Evolutionary conservation across 2,329 filamentous ascomycete species (phyloP), one percentile per base, ranked within the genome.

Genomic region (Drechslerella dactyloides): DNA sequence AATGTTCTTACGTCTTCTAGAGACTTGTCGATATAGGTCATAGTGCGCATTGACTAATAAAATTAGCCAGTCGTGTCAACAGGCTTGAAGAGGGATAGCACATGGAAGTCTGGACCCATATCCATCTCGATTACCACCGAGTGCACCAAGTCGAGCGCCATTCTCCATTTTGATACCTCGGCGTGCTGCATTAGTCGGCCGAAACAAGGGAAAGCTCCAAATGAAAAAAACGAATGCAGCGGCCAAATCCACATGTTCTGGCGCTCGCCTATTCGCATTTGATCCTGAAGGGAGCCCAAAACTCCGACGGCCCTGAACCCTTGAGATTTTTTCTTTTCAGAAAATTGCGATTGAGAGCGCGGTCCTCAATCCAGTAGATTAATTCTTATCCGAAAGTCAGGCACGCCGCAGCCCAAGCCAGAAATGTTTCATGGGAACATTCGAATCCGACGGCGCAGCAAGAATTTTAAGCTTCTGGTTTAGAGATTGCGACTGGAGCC

Each of bases 401-500:
- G 37, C n/a, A 15, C 37, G 37, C 37, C 37, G 15, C 37, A 42
- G 37, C 3, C 4, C n/a, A 42, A 42, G 5, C 37, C 11, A 51
- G 6, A 51, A 51, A 19, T 51, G 17, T 51, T 51, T 51, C 46
- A 27, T 17, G 46, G 46, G 11, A 51, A 51, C 3, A 51, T 27
- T 17, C 17, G 4, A 51, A 13, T 33, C 27, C 27, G 27, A 33
- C 27, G 27, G 27, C 11, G 17, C 19, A 8, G 46, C 46, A 23
- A 23, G 37, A 15, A 42, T 42, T 42, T 42, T 42, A 42, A 15
- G n/a, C 13, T 13, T 40, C 40, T 33, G 44, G 53, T 62, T 13
- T 69, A 56, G 57, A 58, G 57, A 69, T 69, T 69, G 65, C 65
- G 58, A 69, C n/a, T 58, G 19, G 46, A 58, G 46, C 52, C 27